phyloP scores from a whole-genome alignment of 1,284 basidiomycete species.

The Puccinia novopanici region DNA sequence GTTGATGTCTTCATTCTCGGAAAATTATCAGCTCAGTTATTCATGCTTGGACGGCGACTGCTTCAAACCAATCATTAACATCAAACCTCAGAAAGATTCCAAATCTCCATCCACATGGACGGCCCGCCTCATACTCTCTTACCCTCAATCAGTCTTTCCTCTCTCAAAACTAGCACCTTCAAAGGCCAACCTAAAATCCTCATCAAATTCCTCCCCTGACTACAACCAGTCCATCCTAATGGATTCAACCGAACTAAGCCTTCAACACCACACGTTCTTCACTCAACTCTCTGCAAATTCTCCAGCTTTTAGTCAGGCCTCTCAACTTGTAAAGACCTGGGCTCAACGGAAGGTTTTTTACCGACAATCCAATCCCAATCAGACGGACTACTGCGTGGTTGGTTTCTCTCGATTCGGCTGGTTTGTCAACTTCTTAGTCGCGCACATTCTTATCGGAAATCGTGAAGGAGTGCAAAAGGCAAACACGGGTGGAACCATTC shows the following conservation, averaged over 20 bases:
- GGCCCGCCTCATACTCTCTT: slow-evolving; percentile 68
- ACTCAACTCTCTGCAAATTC: slow-evolving; percentile 24
- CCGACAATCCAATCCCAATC: neutral
- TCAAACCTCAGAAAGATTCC: slow-evolving; percentile 62
- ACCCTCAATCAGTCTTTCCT: slow-evolving; percentile 75
- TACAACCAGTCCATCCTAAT: slow-evolving; percentile 86
- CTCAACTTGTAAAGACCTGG: slow-evolving; percentile 44
- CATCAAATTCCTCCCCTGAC: slow-evolving; percentile 67
- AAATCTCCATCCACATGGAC: slow-evolving; percentile 55
- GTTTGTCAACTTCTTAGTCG: slow-evolving; percentile 44
- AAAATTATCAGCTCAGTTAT: slow-evolving; percentile 67
- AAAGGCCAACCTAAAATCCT: slow-evolving; percentile 71
- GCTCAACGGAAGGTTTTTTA: slow-evolving; percentile 35
- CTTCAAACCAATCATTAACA: slow-evolving; percentile 70
- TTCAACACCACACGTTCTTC: slow-evolving; percentile 35
- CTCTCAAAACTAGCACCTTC: slow-evolving; percentile 69
- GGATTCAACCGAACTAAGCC: slow-evolving; percentile 29
- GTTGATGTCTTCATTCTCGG: slow-evolving; percentile 60
- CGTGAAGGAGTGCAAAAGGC: slow-evolving; percentile 28
- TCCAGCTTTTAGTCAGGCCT: slow-evolving; percentile 42
- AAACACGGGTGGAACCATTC: neutral
- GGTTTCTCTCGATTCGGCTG: slow-evolving; percentile 46
- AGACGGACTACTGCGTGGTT: neutral
- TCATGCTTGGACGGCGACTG: slow-evolving; percentile 69
- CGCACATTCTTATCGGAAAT: slow-evolving; percentile 42